Conservation (phyloP, 164 flowering plant genomes). For the Paratinospora sagittata region DNA sequence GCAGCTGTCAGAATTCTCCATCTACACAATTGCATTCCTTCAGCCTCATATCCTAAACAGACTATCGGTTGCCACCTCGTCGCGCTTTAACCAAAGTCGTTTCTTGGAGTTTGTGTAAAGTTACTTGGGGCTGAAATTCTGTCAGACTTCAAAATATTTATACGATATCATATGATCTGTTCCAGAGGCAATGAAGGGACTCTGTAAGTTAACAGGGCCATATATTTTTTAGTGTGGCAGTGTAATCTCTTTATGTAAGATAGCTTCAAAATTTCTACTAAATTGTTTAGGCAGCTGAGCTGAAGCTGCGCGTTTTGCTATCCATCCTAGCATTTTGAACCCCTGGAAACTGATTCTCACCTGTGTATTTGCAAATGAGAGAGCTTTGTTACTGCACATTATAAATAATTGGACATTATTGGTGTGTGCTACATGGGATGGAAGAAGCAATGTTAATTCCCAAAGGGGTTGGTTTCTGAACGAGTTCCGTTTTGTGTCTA, state of each 20-base stretch:
- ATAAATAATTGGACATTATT: no score
- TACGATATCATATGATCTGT: neutral
- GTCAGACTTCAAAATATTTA: neutral
- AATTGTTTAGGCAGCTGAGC: neutral
- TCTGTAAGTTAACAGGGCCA: neutral
- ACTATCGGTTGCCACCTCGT: slow-evolving; percentile 42
- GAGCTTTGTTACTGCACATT: no score
- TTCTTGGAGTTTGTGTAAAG: slow-evolving; percentile 22
- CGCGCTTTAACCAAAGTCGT: slow-evolving; percentile 43
- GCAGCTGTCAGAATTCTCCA: slow-evolving; percentile 45
- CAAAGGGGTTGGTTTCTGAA: no score
- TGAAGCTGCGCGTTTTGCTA: neutral
- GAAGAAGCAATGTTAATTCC: no score
- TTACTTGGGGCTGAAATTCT: neutral
- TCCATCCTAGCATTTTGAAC: no score
- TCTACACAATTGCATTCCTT: slow-evolving; percentile 36
- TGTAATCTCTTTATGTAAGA: neutral
- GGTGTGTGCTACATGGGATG: no score
- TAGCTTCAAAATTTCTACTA: neutral
- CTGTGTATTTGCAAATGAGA: no score
- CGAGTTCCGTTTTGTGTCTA: no score
- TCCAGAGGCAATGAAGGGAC: neutral
- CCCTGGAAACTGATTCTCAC: no score
- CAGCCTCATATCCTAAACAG: slow-evolving; percentile 43
- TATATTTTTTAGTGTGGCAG: neutral